These are phyloP conservation scores for Rhododendron mucronatum DNA, from an alignment of 148 eudicot genomes.

Conservation along the genomic window DNA sequence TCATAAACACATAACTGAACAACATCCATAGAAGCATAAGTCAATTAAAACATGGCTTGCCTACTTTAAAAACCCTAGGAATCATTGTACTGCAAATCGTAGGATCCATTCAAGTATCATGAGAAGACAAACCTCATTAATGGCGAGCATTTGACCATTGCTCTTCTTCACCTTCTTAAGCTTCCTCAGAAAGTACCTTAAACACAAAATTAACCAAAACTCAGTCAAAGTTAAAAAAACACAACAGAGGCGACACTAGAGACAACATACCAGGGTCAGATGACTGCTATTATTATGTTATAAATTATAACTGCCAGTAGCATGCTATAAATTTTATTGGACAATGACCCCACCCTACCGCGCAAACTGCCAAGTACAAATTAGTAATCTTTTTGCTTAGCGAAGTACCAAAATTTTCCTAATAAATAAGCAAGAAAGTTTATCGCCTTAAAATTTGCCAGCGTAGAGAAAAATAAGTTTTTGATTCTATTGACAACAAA, in stretches of 20 bases:
- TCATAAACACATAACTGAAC: too few relatives aligned
- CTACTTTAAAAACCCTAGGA: neutral
- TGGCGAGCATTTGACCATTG: conserved; percentile 87
- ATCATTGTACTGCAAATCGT: neutral
- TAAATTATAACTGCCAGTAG: neutral
- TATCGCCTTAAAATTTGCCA: neutral
- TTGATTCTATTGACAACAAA: too few relatives aligned
- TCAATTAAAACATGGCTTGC: neutral
- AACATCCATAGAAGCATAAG: too few relatives aligned
- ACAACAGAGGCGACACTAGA: neutral
- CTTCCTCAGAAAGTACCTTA: conserved; percentile 94
- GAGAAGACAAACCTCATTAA: conserved; percentile 60
- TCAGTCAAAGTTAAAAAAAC: neutral
- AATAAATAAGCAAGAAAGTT: neutral
- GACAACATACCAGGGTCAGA: neutral
- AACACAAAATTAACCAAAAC: neutral
- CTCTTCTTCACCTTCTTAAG: conserved; percentile 95
- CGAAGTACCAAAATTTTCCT: neutral
- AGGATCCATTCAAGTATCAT: neutral
- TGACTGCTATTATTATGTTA: neutral
- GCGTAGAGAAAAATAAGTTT: too few relatives aligned
- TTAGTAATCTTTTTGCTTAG: neutral
- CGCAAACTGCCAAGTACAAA: neutral
- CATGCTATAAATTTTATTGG: neutral
- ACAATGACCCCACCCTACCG: neutral